Evolutionary conservation across 75 land plant genomes (phyloP), one percentile per base, ranked within the genome.

Genomic region (Cryptomeria japonica): DNA sequence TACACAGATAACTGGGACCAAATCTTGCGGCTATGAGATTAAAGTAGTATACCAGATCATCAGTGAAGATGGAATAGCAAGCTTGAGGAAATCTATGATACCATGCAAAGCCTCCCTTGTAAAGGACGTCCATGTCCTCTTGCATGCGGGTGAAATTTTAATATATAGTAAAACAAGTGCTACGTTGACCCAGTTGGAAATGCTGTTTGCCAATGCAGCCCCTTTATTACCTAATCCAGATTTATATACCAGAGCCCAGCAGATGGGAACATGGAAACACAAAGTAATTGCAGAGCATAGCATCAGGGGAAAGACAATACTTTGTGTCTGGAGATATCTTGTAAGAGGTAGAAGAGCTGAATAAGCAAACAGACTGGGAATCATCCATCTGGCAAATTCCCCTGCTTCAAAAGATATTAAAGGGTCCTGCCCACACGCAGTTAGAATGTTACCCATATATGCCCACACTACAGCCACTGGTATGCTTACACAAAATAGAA

Each of bases 261-360:
- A 96, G 22, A 96, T 61, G 0, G 94, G 90, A 18, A 95, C n/a
- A 75, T 97, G 99, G 16, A 91, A 55, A 1, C 87, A 16, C 18
- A 93, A 80, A 18, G 96, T 90, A 6, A 92, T 39, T 22, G 86
- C 91, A 64, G 96, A 90, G 88, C 86, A 80, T 5, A 95, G 14
- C 92, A 96, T 78, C 95, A 96, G 89, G 42, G 97, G 97, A 37
- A 96, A 82, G 10, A 96, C 96, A 83, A 88, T 89, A 83, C 92
- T 94, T 84, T 97, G 99, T 19, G 98, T 84, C 80, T 94, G 99
- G 31, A 97, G 90, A 73, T 94, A 97, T 73, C 89, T 91, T 37
- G 90, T 83, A 15, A 90, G 88, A 39, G 95, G 96, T 28, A 95
- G 98, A 31, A 95, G 92, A 55, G 90, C 86, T 11, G 96, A 94